Conservation (phyloP, 2,329 filamentous ascomycete genomes). For the Sclerotinia trifoliorum region DNA sequence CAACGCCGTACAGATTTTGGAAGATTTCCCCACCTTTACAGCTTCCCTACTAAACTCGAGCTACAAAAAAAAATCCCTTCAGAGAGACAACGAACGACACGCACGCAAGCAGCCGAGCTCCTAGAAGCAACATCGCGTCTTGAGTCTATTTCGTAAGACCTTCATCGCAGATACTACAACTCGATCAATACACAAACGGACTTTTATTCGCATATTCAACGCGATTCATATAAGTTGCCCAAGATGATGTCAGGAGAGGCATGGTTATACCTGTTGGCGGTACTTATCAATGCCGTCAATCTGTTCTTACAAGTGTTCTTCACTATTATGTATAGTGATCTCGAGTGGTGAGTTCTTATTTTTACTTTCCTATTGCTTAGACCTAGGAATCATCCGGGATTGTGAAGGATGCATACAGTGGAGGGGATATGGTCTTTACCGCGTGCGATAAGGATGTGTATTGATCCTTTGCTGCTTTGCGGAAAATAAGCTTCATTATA, state of each 20-base stretch:
- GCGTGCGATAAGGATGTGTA: conserved; percentile 9
- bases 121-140: conserved; percentile 12
- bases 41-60: conserved; percentile 5
- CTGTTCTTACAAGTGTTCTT: conserved; percentile 99
- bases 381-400: neutral
- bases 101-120: conserved; percentile 18
- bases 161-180: conserved; percentile 7
- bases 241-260: conserved; percentile 90
- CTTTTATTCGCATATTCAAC: conserved; percentile 21
- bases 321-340: conserved; percentile 99
- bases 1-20: neutral
- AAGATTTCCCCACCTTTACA: conserved; percentile 22
- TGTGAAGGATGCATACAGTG: neutral
- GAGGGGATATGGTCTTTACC: neutral
- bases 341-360: conserved; percentile 78
- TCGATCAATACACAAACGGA: neutral
- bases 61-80: conserved; percentile 22
- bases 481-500: neutral
- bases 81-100: conserved; percentile 9
- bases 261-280: conserved; percentile 96
- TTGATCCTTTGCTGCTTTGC: neutral
- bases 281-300: conserved; percentile 99
- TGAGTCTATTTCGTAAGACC: neutral
- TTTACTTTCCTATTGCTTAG: neutral
- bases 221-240: conserved; percentile 24